Conservation (phyloP, 2,329 filamentous ascomycete species). For the Tetracladium maxilliforme region DNA sequence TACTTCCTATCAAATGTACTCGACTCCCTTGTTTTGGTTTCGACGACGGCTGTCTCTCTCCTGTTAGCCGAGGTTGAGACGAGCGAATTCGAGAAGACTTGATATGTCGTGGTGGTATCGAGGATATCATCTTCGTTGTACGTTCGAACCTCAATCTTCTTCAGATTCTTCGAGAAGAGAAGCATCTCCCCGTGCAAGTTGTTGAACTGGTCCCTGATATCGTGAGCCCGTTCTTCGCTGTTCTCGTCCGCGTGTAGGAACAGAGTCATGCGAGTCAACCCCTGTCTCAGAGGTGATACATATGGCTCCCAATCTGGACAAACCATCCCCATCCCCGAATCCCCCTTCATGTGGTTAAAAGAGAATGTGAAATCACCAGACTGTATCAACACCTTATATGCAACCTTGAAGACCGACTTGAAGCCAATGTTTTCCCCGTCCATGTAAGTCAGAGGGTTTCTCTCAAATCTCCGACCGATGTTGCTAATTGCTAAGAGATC, state of each 20-base stretch:
- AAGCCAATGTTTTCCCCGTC: constrained; percentile 21
- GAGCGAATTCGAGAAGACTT: too few relatives aligned
- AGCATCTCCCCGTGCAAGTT: constrained; percentile 22
- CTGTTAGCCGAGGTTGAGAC: too few relatives aligned
- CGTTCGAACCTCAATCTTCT: constrained; percentile 15
- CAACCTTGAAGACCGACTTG: constrained; percentile 18
- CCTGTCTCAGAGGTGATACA: constrained; percentile 27
- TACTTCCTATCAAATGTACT: too few relatives aligned
- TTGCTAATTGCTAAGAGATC: constrained; percentile 22
- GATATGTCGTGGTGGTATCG: too few relatives aligned
- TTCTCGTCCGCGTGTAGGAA: constrained; percentile 16
- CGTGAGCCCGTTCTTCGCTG: constrained; percentile 5
- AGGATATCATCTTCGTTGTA: constrained; percentile 8
- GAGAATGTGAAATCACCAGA: constrained; percentile 20
- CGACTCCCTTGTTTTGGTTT: too few relatives aligned
- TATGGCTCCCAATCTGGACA: constrained; percentile 33
- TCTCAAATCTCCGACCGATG: constrained; percentile 19
- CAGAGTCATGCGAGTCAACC: constrained; percentile 21
- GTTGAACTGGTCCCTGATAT: constrained; percentile 17
- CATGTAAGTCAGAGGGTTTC: constrained; percentile 10
- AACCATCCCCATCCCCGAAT: constrained; percentile 15
- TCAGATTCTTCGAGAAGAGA: constrained; percentile 25
- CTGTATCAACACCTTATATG: constrained; percentile 20
- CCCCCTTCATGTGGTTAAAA: constrained; percentile 12
- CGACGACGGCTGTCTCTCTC: too few relatives aligned